Conservation (phyloP, 2,329 filamentous ascomycete species). For the Cladophialophora yegresii region DNA sequence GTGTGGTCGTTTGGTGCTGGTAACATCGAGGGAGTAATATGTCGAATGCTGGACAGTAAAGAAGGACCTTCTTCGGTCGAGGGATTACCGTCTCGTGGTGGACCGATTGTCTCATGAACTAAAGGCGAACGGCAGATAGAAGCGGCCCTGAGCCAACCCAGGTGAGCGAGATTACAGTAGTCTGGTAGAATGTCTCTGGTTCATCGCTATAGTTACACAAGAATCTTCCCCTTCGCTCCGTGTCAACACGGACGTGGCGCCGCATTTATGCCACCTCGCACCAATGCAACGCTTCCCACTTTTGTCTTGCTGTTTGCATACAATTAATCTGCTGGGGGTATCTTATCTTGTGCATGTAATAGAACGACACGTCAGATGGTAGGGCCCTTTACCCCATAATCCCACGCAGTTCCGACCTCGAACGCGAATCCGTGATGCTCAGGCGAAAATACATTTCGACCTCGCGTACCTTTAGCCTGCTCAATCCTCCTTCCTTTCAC, state of each 20-base stretch:
- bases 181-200: not conserved
- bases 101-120: not conserved
- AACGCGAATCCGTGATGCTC: not conserved
- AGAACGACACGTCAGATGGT: constrained; percentile 11
- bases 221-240: constrained; percentile 2
- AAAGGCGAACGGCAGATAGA: not conserved
- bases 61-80: no score
- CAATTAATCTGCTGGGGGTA: constrained; percentile 19
- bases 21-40: no score
- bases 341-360: constrained; percentile 18
- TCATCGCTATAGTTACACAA: constrained; percentile 13
- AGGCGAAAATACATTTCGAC: not conserved
- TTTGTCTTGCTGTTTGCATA: constrained; percentile 4
- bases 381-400: constrained; percentile 11
- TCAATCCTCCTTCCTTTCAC: constrained; percentile 10
- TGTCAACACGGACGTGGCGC: not conserved
- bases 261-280: not conserved
- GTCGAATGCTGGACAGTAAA: no score
- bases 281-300: constrained; percentile 2
- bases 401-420: constrained; percentile 3
- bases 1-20: no score
- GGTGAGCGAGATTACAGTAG: not conserved
- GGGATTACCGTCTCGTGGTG: no score
- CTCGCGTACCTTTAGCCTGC: not conserved
- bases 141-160: not conserved